These are phyloP conservation scores for Saturnispora ahearnii DNA, from an alignment of 805 yeast species.

Conservation along the genomic window DNA sequence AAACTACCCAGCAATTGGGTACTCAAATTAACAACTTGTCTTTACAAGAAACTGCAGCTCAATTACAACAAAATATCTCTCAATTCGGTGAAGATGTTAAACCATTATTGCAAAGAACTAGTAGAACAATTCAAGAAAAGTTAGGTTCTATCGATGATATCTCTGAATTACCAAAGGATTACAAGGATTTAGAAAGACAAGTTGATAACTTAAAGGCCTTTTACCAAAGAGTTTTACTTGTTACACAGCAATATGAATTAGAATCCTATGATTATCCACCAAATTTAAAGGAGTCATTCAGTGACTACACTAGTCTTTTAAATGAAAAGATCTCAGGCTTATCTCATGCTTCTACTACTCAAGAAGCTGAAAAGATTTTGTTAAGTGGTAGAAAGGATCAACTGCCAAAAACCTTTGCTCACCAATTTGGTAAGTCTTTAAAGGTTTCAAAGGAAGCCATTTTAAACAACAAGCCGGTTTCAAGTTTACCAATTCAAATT, in stretches of 20 bases:
- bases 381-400: conserved; percentile 26
- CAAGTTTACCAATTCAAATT: conserved; percentile 6
- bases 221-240: conserved; percentile 42
- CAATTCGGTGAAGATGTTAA: conserved; percentile 30
- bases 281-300: conserved; percentile 55
- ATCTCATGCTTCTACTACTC: conserved; percentile 55
- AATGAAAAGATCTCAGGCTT: conserved; percentile 49
- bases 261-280: conserved; percentile 82
- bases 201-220: conserved; percentile 56
- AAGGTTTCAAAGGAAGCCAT: conserved; percentile 40
- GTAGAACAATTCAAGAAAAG: conserved; percentile 50
- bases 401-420: conserved; percentile 64
- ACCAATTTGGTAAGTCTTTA: conserved; percentile 55
- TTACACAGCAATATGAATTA: conserved; percentile 58
- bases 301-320: conserved; percentile 51
- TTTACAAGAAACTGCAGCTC: conserved; percentile 29
- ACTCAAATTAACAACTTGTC: conserved; percentile 25
- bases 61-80: conserved; percentile 26
- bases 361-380: conserved; percentile 54
- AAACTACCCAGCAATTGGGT: conserved; percentile 16
- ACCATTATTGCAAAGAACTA: conserved; percentile 53
- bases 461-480: conserved; percentile 12
- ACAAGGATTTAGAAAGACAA: conserved; percentile 54
- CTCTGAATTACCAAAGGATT: conserved; percentile 67
- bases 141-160: conserved; percentile 56